A percentile compares a stretch with the other conserved stretches of the same genome.
These are phyloP conservation scores for Flammula alnicola DNA, from an alignment of 1,284 basidiomycete genomes.

Conservation along the genomic window DNA sequence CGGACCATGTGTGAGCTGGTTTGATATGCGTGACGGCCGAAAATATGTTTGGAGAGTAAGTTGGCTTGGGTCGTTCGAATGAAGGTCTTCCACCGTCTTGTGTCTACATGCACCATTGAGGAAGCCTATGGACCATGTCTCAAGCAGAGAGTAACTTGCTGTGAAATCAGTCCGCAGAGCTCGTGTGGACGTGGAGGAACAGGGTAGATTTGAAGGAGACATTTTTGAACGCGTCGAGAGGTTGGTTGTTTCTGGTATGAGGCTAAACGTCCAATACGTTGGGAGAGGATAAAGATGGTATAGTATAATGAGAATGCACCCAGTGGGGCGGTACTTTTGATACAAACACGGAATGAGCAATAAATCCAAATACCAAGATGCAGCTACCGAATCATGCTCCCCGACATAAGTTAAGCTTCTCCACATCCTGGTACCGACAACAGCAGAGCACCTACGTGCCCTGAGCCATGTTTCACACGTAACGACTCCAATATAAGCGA, in stretches of 20 bases:
- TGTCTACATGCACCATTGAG: too few species aligned
- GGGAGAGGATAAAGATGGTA: conserved; percentile 28
- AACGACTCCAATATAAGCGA: not conserved
- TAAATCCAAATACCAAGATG: conserved; percentile 35
- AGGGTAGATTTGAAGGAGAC: too few species aligned
- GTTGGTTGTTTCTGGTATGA: not conserved
- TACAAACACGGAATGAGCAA: conserved; percentile 32
- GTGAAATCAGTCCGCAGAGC: too few species aligned
- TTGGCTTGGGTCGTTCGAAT: too few species aligned
- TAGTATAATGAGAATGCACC: conserved; percentile 36
- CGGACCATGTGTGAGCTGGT: too few species aligned
- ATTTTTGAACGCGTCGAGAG: too few species aligned
- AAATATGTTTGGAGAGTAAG: too few species aligned
- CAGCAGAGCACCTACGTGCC: not conserved
- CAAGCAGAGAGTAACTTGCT: too few species aligned
- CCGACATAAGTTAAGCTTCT: conserved; percentile 22
- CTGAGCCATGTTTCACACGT: conserved; percentile 3
- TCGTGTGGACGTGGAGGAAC: too few species aligned
- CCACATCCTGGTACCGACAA: conserved; percentile 13
- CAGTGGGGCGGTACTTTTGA: conserved; percentile 32
- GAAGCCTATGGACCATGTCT: too few species aligned
- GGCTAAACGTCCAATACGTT: not conserved
- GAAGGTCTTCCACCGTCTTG: too few species aligned
- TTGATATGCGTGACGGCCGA: too few species aligned
- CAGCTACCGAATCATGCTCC: conserved; percentile 24